phyloP scores from a whole-genome alignment of 2,329 filamentous ascomycete species.

The Fusarium sp. region DNA sequence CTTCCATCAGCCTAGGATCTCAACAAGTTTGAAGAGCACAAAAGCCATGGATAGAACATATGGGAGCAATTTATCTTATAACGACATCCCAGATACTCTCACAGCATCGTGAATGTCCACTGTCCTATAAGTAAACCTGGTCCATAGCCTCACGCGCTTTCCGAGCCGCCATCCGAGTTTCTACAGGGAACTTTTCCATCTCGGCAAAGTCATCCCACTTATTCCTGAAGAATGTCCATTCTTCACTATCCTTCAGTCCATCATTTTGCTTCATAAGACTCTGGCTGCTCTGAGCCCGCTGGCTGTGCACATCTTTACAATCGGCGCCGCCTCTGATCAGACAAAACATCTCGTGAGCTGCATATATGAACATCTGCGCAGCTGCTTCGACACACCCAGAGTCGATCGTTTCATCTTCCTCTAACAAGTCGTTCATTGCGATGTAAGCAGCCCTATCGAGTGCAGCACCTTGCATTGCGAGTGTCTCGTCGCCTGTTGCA shows the following conservation, averaged over 20 bases:
- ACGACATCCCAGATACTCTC: too few relatives aligned
- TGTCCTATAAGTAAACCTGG: not conserved
- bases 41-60: too few relatives aligned
- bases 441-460: conserved; percentile 11
- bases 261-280: conserved; percentile 1
- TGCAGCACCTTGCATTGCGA: conserved; percentile 13
- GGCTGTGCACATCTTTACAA: not conserved
- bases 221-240: conserved; percentile 20
- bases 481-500: conserved; percentile 1
- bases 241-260: not conserved
- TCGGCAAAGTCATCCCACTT: conserved; percentile 11
- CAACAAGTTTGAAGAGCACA: too few relatives aligned
- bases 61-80: too few relatives aligned
- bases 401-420: not conserved
- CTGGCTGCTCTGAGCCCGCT: not conserved
- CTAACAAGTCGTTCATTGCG: not conserved
- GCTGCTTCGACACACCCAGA: conserved; percentile 12
- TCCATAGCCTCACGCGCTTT: conserved; percentile 18
- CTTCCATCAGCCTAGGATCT: not conserved
- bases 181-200: not conserved
- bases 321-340: not conserved
- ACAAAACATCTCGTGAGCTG: conserved; percentile 6
- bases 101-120: too few relatives aligned
- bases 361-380: conserved; percentile 18
- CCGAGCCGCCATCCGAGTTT: not conserved